These are phyloP conservation scores for Aspergillus pseudoterreus DNA, from an alignment of 2,329 filamentous ascomycete species.

Conservation along the genomic window DNA sequence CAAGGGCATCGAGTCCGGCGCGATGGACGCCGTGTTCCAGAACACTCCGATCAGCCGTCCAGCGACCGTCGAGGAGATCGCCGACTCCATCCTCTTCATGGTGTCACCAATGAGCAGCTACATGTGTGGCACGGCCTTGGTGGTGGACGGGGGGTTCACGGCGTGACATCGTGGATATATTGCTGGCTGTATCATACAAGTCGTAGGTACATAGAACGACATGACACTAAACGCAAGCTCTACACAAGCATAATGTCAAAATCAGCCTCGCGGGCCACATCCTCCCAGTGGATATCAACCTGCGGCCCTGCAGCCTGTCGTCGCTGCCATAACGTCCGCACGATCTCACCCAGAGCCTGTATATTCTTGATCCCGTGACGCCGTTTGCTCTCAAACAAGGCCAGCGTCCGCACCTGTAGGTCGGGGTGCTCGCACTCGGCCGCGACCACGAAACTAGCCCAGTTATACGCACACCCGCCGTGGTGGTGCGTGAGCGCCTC, in stretches of 20 bases:
- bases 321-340: slow-evolving; percentile 28
- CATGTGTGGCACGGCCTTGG: slow-evolving; percentile 36
- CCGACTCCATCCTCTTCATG: slow-evolving; percentile 48
- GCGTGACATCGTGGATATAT: slow-evolving; percentile 8
- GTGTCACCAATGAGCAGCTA: slow-evolving; percentile 42
- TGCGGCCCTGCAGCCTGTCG: slow-evolving; percentile 14
- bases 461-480: slow-evolving; percentile 34
- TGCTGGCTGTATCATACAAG: background rate
- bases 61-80: slow-evolving; percentile 51
- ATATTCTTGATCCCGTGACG: slow-evolving; percentile 34
- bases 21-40: slow-evolving; percentile 34
- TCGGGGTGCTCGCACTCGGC: slow-evolving; percentile 28
- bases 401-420: slow-evolving; percentile 27
- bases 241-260: slow-evolving; percentile 33
- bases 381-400: slow-evolving; percentile 30
- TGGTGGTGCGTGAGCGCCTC: slow-evolving; percentile 25
- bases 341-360: slow-evolving; percentile 28
- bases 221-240: background rate
- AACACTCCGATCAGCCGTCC: slow-evolving; percentile 49
- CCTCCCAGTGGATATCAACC: slow-evolving; percentile 29
- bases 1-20: slow-evolving; percentile 9
- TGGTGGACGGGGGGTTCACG: slow-evolving; percentile 26
- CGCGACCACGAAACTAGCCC: slow-evolving; percentile 34
- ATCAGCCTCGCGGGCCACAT: slow-evolving; percentile 29
- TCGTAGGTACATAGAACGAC: background rate